A percentile compares a stretch with the other conserved stretches of the same genome.
phyloP scores from a whole-genome alignment of 305 asterid genomes.

The Fraxinus dipetala region DNA sequence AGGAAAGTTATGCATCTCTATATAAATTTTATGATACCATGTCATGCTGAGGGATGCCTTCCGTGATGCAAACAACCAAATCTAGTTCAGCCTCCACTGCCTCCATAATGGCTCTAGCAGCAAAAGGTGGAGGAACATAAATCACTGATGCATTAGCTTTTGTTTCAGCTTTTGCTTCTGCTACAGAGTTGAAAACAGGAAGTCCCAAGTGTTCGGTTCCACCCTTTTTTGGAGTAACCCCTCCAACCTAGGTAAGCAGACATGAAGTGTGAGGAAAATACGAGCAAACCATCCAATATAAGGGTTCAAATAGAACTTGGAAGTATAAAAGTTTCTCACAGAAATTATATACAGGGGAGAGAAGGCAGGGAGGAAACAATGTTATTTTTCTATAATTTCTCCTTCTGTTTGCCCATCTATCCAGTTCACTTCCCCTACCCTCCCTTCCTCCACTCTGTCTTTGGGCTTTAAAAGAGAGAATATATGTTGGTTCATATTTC shows the following conservation, averaged over 20 bases:
- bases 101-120: conserved; percentile 88
- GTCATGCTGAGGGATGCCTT: conserved; percentile 78
- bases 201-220: conserved; percentile 35
- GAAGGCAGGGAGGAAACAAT: not conserved
- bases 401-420: not conserved
- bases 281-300: not conserved
- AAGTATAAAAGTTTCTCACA: not conserved
- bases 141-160: conserved; percentile 89
- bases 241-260: conserved; percentile 66
- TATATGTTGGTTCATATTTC: not conserved
- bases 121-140: conserved; percentile 96
- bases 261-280: not conserved
- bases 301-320: not conserved
- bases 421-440: not conserved
- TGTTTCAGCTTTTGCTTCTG: conserved; percentile 92
- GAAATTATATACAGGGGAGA: not conserved
- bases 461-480: not conserved
- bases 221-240: conserved; percentile 91
- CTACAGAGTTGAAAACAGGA: conserved; percentile 82
- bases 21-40: conserved; percentile 49
- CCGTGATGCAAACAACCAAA: conserved; percentile 40
- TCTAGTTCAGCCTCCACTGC: conserved; percentile 85
- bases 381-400: not conserved
- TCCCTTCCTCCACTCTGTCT: not conserved
- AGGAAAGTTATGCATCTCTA: not conserved